Conservation (phyloP, 208 protist species). For the Leishmania lainsoni region DNA sequence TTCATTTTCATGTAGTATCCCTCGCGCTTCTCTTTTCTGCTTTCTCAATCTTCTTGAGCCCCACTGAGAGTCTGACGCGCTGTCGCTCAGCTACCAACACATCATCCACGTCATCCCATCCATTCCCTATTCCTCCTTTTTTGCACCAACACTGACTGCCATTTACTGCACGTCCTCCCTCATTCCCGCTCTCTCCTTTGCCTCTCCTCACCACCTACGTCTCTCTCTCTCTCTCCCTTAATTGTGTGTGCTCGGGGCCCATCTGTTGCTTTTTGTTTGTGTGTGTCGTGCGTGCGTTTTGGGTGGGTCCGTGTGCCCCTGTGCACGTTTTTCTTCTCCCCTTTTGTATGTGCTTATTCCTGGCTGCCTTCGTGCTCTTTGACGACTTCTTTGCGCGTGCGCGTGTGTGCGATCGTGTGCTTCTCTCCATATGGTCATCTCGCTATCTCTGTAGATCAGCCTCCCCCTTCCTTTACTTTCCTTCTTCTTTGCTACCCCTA, state of each 20-base stretch:
- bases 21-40: neutral
- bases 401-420: neutral
- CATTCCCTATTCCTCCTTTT: neutral
- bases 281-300: neutral
- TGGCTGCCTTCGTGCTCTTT: neutral
- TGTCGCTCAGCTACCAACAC: neutral
- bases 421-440: neutral
- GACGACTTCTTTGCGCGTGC: neutral
- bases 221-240: neutral
- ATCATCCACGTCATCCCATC: neutral
- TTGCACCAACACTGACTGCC: neutral
- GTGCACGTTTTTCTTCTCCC: neutral
- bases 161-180: neutral
- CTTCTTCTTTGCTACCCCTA: neutral
- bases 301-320: neutral
- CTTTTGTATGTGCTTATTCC: neutral
- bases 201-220: neutral
- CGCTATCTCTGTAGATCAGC: neutral
- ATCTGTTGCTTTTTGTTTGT: neutral
- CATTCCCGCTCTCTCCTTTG: too few relatives aligned
- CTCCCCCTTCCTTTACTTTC: slow-evolving; percentile 1
- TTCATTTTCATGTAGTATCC: neutral
- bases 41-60: neutral
- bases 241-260: neutral
- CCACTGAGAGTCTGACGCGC: neutral